Base-by-base conservation (phyloP, 129 eudicot species). In the Flaveria sonorensis region DNA sequence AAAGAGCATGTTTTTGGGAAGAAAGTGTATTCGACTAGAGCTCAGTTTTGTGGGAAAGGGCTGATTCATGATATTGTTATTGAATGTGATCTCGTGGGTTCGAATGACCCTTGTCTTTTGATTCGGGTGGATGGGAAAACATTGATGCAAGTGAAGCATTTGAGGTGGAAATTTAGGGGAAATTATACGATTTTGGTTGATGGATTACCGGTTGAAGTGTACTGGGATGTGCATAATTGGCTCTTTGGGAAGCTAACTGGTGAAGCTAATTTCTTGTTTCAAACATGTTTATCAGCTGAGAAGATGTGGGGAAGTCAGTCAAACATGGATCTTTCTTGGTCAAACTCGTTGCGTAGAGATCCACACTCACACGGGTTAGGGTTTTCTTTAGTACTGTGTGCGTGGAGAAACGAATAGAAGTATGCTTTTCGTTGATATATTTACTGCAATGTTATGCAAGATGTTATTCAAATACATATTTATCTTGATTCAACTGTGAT, bases 201-300 rank as follows among this genome's bases (percentile, higher is more conserved):
- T 68, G 97, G 97, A 65, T 62, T 88, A 16, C 86, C 89, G 7
- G 92, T 91, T 28, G 91, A 91, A 50, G 93, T 91, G 63, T 88
- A 82, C 66, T 91, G 97, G 97, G 97, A 91, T 71, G 93, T 91
- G 68, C 79, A 88, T 73, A 82, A 80, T 75, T 91, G 97, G 97
- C 82, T 91, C 0, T 91, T 86, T n/a, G 93, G 89, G n/a, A 83
- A 84, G 62, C 77, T 79, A 42, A 81, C 48, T 21, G 89, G 88
- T 3, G 86, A 87, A 71, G 97, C 97, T 11, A 81, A 88, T 55
- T 88, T 91, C 86, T 53, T 91, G 86, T 91, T 91, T 85, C 83
- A 83, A 43, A 88, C 83, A n/a, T 70, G 87, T 52, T 77, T 78
- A 8, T 71, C 90, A 5, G 84, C 87, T 8, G 96, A 87, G 59